Evolutionary conservation across 2,329 filamentous ascomycete species (phyloP).

Genomic region (Colletotrichum limetticola): DNA sequence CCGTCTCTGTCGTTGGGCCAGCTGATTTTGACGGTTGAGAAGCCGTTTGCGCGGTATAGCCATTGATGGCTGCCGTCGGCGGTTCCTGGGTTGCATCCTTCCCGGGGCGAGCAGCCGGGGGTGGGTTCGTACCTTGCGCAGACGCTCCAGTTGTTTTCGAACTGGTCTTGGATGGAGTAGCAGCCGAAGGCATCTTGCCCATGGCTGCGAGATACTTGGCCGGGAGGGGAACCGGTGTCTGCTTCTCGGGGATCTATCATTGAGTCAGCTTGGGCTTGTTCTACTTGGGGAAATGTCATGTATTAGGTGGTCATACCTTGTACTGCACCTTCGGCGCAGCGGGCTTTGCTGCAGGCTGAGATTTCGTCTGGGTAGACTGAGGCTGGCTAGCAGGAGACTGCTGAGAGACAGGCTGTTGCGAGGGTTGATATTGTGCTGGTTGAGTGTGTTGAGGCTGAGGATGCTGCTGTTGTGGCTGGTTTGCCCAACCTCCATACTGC

Average conservation of each 20-base stretch:
- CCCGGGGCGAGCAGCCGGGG: not conserved
- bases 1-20: not conserved
- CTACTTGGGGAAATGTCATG: too few species aligned
- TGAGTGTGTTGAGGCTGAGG: not conserved
- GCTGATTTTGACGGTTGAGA: not conserved
- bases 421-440: slow-evolving; percentile 37
- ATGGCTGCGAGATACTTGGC: slow-evolving; percentile 56
- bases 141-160: not conserved
- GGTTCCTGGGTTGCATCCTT: not conserved
- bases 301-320: slow-evolving; percentile 39
- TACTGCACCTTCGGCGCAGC: slow-evolving; percentile 35
- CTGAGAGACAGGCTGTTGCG: slow-evolving; percentile 34
- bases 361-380: slow-evolving; percentile 9
- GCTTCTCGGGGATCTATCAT: slow-evolving; percentile 49
- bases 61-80: not conserved
- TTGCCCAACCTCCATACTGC: slow-evolving; percentile 39
- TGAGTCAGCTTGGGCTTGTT: slow-evolving; percentile 37
- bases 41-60: not conserved
- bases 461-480: slow-evolving; percentile 6
- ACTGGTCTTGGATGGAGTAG: slow-evolving; percentile 30
- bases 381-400: slow-evolving; percentile 1
- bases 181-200: slow-evolving; percentile 41
- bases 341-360: slow-evolving; percentile 18
- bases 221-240: slow-evolving; percentile 57
- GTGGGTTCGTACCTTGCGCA: not conserved